Evolutionary conservation across 345 rosid species (phyloP).

Genomic region (Sapria himalayana): DNA sequence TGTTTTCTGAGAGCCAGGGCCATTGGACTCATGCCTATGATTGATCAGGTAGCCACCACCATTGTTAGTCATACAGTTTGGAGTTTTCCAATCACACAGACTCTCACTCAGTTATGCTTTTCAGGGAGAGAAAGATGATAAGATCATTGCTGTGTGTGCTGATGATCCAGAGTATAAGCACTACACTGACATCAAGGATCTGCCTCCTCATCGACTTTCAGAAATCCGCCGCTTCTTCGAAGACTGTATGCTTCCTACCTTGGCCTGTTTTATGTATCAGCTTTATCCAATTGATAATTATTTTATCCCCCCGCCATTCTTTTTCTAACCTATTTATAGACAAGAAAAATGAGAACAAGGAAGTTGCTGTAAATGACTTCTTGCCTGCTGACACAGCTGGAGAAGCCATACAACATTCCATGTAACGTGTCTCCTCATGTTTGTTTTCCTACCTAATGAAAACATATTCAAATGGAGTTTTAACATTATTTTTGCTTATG

Average conservation of each 20-base stretch:
- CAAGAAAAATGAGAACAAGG: slow-evolving; percentile 94
- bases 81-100: neutral
- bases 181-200: slow-evolving; percentile 65
- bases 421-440: slow-evolving; percentile 17
- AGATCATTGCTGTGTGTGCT: slow-evolving; percentile 91
- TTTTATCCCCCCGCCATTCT: neutral
- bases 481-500: slow-evolving; percentile 8
- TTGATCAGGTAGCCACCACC: slow-evolving; percentile 90
- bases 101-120: slow-evolving; percentile 4
- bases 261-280: neutral
- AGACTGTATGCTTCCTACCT: slow-evolving; percentile 56
- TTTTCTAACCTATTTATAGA: slow-evolving; percentile 23
- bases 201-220: slow-evolving; percentile 83
- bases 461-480: neutral
- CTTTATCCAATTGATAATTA: too few species aligned
- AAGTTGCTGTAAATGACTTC: slow-evolving; percentile 83
- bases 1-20: slow-evolving; percentile 88
- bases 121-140: slow-evolving; percentile 96
- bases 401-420: slow-evolving; percentile 77
- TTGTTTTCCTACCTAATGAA: neutral
- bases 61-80: neutral
- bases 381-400: slow-evolving; percentile 42
- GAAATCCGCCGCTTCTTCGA: slow-evolving; percentile 94
- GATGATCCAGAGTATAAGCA: slow-evolving; percentile 96
- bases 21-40: slow-evolving; percentile 97